Evolutionary conservation across 2,329 filamentous ascomycete genomes (phyloP), one percentile per base, ranked within the genome.

Genomic region (Fusarium odoratissimum): DNA sequence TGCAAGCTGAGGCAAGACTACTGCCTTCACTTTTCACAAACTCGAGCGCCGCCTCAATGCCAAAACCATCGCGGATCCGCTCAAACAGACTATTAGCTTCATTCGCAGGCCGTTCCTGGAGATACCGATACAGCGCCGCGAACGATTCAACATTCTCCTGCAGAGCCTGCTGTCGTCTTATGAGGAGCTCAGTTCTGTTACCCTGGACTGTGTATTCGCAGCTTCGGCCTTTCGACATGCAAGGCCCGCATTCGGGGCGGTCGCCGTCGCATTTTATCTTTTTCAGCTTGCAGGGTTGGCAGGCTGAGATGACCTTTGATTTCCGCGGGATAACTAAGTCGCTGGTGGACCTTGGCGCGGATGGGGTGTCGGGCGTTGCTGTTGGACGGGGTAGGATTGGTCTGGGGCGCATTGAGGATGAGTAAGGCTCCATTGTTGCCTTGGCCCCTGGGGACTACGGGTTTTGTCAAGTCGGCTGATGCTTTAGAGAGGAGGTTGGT

Each of bases 1-100:
- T 12, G 8, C 3, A 6, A 2, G 6, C 2, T 1, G 3, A 9
- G 0, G 11, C 11, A 12, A 28, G 8, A 6, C 1, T 1, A 2
- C 9, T 19, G 1, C 6, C 6, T 3, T 42, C 8, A 2, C 3
- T 0, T 2, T n/a, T 60, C 0, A 60, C n/a, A 42, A 28, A 60
- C 10, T 35, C 57, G 1, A 56, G 46, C 1, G 57, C 57, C 0
- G 30, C 28, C 2, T 60, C 57, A 1, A 60, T 16, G 4, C 37
- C 23, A 0, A 12, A 14, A 3, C 57, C 30, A 14, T 35, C 2
- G 14, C 57, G 57, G 0, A 60, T 56, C 1, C n/a, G 28, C 10
- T 19, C 37, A 55, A 30, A 55, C 1, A 56, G 19, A 1, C 14
- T 3, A 2, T 25, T 42, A 0, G 57, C 57, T n/a, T 60, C 57